Conservation (phyloP, 1,139 yeast genomes). For the Zygotorulaspora mrakii region DNA sequence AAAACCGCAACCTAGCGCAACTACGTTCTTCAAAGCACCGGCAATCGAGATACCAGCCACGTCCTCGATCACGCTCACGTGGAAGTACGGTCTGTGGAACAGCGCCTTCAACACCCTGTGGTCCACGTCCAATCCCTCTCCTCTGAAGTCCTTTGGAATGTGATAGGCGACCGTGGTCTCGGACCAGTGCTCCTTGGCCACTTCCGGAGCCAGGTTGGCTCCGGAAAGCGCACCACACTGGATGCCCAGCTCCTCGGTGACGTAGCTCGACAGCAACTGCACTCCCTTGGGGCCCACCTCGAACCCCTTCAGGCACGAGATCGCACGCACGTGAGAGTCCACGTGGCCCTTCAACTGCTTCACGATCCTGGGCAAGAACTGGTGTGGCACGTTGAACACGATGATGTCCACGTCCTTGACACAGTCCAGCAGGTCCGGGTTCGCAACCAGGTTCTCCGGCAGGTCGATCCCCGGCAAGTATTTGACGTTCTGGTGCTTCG, state of each 20-base stretch:
- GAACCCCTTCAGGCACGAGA: constrained; percentile 90
- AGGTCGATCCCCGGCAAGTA: constrained; percentile 77
- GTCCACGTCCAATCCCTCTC: constrained; percentile 72
- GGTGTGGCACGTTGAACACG: constrained; percentile 92
- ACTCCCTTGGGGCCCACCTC: constrained; percentile 80
- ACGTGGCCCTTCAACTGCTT: constrained; percentile 73
- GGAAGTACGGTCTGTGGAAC: constrained; percentile 95
- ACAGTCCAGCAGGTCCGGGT: constrained; percentile 72
- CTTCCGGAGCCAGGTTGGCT: constrained; percentile 93
- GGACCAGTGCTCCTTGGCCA: constrained; percentile 88
- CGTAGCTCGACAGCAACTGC: constrained; percentile 68
- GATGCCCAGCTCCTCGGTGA: constrained; percentile 71
- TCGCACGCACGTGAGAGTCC: constrained; percentile 67
- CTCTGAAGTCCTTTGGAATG: constrained; percentile 61
- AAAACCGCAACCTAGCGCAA: constrained; percentile 90
- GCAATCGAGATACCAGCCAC: constrained; percentile 92
- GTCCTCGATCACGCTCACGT: constrained; percentile 82
- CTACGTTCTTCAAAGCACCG: constrained; percentile 91
- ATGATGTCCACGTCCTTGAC: constrained; percentile 76
- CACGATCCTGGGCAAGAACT: constrained; percentile 72
- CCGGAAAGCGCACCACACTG: constrained; percentile 94
- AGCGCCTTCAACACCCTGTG: constrained; percentile 61
- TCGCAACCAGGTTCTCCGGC: constrained; percentile 78
- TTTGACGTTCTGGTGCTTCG: constrained; percentile 82
- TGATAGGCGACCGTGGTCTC: constrained; percentile 93